A percentile compares a stretch with the other conserved stretches of the same genome.
phyloP scores from a whole-genome alignment of 2,329 filamentous ascomycete species.

The Pyricularia sp. region DNA sequence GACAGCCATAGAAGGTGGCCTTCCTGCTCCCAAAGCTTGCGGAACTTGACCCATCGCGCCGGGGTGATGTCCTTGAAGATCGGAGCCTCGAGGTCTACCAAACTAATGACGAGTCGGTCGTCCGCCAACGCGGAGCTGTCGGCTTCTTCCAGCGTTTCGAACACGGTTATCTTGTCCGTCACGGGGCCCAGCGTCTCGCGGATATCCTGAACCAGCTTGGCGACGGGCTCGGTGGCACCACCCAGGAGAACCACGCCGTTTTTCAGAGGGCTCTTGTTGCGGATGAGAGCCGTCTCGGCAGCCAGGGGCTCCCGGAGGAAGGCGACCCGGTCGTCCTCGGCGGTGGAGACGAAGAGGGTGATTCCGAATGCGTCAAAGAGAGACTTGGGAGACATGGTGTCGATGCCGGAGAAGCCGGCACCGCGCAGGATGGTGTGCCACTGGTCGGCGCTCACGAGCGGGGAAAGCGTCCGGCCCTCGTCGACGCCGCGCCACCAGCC shows the following conservation, averaged over 20 bases:
- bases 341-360: conserved; percentile 12
- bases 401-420: conserved; percentile 14
- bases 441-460: conserved; percentile 2
- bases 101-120: conserved; percentile 9
- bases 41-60: conserved; percentile 10
- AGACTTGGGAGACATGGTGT: not conserved
- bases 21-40: conserved; percentile 3
- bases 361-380: not conserved
- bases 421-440: conserved; percentile 13
- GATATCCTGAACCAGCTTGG: not conserved
- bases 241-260: conserved; percentile 11
- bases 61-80: conserved; percentile 12
- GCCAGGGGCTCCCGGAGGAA: conserved; percentile 11
- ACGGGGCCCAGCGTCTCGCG: no score
- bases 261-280: not conserved
- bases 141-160: conserved; percentile 1
- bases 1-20: conserved; percentile 14
- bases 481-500: conserved; percentile 11
- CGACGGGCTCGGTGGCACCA: conserved; percentile 4
- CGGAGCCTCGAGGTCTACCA: conserved; percentile 14
- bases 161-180: not conserved
- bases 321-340: conserved; percentile 12
- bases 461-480: conserved; percentile 6
- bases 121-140: conserved; percentile 1
- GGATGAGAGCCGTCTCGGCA: not conserved